Conservation (phyloP, 164 flowering plant genomes). For the Aristolochia contorta region DNA sequence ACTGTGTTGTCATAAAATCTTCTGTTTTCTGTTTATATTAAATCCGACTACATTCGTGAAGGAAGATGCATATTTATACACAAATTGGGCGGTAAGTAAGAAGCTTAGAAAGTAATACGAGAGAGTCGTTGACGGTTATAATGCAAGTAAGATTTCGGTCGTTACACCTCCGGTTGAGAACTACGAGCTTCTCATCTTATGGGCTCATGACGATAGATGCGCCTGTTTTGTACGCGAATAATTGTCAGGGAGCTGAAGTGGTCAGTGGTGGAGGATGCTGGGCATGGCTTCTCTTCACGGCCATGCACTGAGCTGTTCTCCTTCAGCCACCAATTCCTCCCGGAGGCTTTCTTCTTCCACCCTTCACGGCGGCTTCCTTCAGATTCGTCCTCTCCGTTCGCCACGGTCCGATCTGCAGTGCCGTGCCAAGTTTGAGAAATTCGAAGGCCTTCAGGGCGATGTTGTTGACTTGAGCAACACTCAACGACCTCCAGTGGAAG, state of each 20-base stretch:
- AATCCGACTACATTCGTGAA: too few relatives aligned
- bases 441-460: slow-evolving; percentile 26
- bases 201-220: too few relatives aligned
- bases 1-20: too few relatives aligned
- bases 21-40: too few relatives aligned
- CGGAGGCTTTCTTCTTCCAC: not conserved
- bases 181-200: too few relatives aligned
- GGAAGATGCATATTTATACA: too few relatives aligned
- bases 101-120: too few relatives aligned
- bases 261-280: not conserved
- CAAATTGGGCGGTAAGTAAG: too few relatives aligned
- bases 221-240: too few relatives aligned
- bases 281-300: not conserved
- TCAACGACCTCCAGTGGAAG: slow-evolving; percentile 9
- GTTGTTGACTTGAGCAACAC: slow-evolving; percentile 17
- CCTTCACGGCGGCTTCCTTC: not conserved
- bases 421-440: slow-evolving; percentile 71
- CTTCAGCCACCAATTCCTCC: not conserved
- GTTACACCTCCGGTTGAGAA: too few relatives aligned
- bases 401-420: slow-evolving; percentile 9
- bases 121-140: too few relatives aligned
- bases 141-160: too few relatives aligned
- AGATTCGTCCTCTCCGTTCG: not conserved
- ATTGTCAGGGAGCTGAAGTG: not conserved
- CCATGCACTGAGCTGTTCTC: not conserved